phyloP scores from a whole-genome alignment of 2,329 filamentous ascomycete species.

The Penicillium sp. region DNA sequence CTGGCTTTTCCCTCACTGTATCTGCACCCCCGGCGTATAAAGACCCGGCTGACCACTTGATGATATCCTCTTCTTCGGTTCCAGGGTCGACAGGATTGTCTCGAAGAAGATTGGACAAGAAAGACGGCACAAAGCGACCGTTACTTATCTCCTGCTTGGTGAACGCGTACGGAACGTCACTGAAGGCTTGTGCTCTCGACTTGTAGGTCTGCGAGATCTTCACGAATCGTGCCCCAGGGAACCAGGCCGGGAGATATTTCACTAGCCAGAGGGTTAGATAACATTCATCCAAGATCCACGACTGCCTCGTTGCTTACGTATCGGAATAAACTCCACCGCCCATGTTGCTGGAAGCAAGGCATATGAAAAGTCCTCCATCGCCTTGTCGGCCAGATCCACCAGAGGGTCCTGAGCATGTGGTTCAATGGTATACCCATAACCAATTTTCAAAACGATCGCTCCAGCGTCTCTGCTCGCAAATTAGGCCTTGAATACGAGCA shows the following conservation, averaged over 20 bases:
- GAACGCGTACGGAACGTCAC: slow-evolving; percentile 43
- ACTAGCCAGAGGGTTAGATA: slow-evolving; percentile 13
- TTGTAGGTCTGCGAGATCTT: slow-evolving; percentile 36
- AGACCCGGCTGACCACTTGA: slow-evolving; percentile 35
- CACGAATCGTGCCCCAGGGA: slow-evolving; percentile 48
- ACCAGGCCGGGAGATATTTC: slow-evolving; percentile 41
- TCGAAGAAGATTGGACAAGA: slow-evolving; percentile 40
- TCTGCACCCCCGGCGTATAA: slow-evolving; percentile 45
- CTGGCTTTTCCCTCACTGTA: slow-evolving; percentile 25
- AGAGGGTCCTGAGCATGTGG: slow-evolving; percentile 28
- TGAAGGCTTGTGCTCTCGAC: slow-evolving; percentile 20
- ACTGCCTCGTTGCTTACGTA: slow-evolving; percentile 9
- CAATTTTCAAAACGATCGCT: slow-evolving; percentile 40
- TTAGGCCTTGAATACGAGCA: not conserved
- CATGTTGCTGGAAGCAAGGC: slow-evolving; percentile 43
- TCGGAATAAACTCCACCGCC: slow-evolving; percentile 46
- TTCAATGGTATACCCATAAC: slow-evolving; percentile 33
- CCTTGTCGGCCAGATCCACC: slow-evolving; percentile 39
- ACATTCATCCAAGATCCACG: too few relatives aligned
- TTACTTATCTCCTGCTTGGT: slow-evolving; percentile 41
- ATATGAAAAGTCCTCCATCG: slow-evolving; percentile 42
- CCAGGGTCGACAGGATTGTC: slow-evolving; percentile 22
- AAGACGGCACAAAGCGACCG: slow-evolving; percentile 34
- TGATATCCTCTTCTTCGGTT: slow-evolving; percentile 28
- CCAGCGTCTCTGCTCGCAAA: slow-evolving; percentile 30